Base-by-base conservation (phyloP, 371 early-diverging fungal species). In the Rhizomucor miehei region DNA sequence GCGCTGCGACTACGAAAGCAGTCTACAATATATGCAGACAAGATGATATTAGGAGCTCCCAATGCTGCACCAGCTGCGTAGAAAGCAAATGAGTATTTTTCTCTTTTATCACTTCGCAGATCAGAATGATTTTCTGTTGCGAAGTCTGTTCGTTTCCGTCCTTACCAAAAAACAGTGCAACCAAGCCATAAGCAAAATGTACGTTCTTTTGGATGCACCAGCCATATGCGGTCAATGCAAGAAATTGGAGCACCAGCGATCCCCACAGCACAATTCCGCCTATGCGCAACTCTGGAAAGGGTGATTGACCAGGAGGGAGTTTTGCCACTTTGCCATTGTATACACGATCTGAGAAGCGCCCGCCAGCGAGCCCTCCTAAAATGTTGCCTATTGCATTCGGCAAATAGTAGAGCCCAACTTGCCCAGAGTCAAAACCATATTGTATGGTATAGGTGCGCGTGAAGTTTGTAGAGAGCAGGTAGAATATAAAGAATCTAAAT, bases 231-330 rank as follows among this genome's bases (percentile, higher is more conserved):
- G 57, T 37, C 10, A 70, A 59, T 10, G 67, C 41, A 11, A 49
- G 16, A 0, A 65, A 14, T 12, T 67, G 59, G 1, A 74, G 17
- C 9, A 62, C 6, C 13, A 67, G 48, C 1, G 64, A 51, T 11
- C 35, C 46, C 43, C 49, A 60, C 16, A 70, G 65, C 12, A 62
- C 9, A 11, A 46, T 19, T 1, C 68, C 65, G n/a, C 71, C 65
- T n/a, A 77, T 23, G n/a, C 78, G 64, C 69, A 72, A 62, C 46
- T 77, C 78, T 1, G 78, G 73, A 48, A 57, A 61, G 0, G 52
- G 36, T 51, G 16, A 39, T 34, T 61, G 39, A 0, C 44, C 35
- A 14, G 40, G 47, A 0, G 65, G 70, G 29, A 29, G 29, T 44
- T 72, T 63, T 13, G 25, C 53, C 1, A 70, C 60, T 1, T 59